Percentiles rank a stretch among this genome's conserved stretches.
These are phyloP conservation scores for Wickerhamomyces bovis DNA, from an alignment of 805 yeast genomes.

Conservation along the genomic window DNA sequence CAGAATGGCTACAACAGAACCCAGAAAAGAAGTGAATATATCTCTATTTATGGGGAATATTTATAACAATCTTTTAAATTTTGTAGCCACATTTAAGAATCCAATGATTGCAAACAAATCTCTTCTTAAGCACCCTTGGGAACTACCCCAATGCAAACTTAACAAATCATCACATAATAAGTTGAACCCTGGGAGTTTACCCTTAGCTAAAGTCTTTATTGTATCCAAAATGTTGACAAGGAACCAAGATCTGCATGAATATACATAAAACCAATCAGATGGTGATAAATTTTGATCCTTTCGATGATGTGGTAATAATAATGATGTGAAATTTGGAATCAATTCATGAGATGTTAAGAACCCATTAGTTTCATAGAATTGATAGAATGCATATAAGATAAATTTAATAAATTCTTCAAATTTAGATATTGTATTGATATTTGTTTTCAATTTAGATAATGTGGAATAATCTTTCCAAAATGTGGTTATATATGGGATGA, in stretches of 20 bases:
- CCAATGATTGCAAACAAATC: conserved; percentile 11
- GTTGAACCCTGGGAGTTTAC: neutral
- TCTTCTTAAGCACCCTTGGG: conserved; percentile 7
- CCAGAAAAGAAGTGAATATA: too few species aligned
- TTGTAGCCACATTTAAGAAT: conserved; percentile 5
- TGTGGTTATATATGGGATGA: conserved; percentile 10
- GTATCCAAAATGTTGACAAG: conserved; percentile 6
- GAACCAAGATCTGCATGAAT: conserved; percentile 16
- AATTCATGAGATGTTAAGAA: conserved; percentile 13
- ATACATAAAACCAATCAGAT: conserved; percentile 16
- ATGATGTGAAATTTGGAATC: conserved; percentile 6
- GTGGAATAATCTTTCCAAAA: conserved; percentile 10
- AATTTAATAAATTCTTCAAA: conserved; percentile 5
- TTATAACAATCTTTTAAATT: conserved; percentile 6
- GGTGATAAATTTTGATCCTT: conserved; percentile 3
- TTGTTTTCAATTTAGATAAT: conserved; percentile 3
- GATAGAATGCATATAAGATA: conserved; percentile 4
- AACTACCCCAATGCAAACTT: conserved; percentile 16
- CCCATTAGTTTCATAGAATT: conserved; percentile 12
- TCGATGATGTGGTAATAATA: conserved; percentile 6
- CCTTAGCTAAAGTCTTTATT: neutral
- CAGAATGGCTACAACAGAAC: conserved; percentile 26
- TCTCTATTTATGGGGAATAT: too few species aligned
- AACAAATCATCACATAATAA: conserved; percentile 7
- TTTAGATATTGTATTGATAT: conserved; percentile 3